These are phyloP conservation scores for Mucor plumbeus DNA, from an alignment of 371 early-diverging fungal species.

Conservation along the genomic window DNA sequence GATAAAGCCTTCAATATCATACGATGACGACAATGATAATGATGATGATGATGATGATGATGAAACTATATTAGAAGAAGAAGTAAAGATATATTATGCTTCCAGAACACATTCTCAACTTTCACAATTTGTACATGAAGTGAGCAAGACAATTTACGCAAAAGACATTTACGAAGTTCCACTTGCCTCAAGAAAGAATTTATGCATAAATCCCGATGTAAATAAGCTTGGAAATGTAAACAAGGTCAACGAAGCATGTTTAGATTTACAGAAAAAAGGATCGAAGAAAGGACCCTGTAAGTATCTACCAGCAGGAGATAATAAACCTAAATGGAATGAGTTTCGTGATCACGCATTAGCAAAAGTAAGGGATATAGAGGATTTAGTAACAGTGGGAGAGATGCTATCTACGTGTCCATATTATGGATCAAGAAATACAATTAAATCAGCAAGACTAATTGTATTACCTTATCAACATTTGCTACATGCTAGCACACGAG, in stretches of 20 bases:
- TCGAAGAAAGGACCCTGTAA: conserved; percentile 55
- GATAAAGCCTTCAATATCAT: conserved; percentile 14
- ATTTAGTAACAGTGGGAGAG: conserved; percentile 73
- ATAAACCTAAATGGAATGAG: conserved; percentile 52
- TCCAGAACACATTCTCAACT: conserved; percentile 96
- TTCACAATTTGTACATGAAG: conserved; percentile 87
- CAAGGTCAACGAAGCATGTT: conserved; percentile 79
- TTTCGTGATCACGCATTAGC: conserved; percentile 65
- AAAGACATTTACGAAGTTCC: conserved; percentile 67
- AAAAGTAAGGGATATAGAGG: conserved; percentile 85
- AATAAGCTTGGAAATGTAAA: conserved; percentile 52
- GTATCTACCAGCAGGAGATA: conserved; percentile 52
- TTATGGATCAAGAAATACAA: conserved; percentile 80
- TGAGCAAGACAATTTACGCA: conserved; percentile 80
- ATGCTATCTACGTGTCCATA: conserved; percentile 82
- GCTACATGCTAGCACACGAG: conserved; percentile 74
- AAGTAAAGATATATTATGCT: conserved; percentile 69
- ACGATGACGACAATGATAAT: conserved; percentile 9
- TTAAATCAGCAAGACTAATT: conserved; percentile 68
- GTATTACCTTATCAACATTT: conserved; percentile 89
- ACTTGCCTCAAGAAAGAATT: conserved; percentile 84
- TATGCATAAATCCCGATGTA: conserved; percentile 81
- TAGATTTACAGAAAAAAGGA: conserved; percentile 71
- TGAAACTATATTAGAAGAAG: conserved; percentile 39
- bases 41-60: conserved; percentile 22